Conservation (phyloP, 2,329 filamentous ascomycete species). For the Lachnellula willkommii region DNA sequence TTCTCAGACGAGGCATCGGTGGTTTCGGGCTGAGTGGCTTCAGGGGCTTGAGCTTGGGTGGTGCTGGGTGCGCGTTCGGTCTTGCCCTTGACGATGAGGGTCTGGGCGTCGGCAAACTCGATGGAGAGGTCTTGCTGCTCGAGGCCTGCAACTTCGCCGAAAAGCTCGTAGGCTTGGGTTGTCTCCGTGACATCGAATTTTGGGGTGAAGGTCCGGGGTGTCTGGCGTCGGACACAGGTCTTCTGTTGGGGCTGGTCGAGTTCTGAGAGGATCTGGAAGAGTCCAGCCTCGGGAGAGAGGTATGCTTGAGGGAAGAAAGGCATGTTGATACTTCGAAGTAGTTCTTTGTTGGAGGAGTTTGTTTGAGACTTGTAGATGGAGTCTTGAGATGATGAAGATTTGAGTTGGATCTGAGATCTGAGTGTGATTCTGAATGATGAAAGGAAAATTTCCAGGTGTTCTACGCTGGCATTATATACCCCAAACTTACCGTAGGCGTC, state of each 20-base stretch:
- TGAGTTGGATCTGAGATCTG: slow-evolving; percentile 3
- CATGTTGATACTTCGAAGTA: slow-evolving; percentile 24
- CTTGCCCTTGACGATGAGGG: slow-evolving; percentile 60
- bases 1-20: slow-evolving; percentile 27
- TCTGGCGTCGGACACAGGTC: slow-evolving; percentile 25
- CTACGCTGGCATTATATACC: slow-evolving; percentile 18
- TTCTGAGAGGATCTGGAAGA: slow-evolving; percentile 59
- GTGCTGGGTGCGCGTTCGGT: slow-evolving; percentile 45
- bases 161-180: slow-evolving; percentile 63
- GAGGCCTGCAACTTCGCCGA: slow-evolving; percentile 72
- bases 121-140: slow-evolving; percentile 66
- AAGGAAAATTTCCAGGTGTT: slow-evolving; percentile 5
- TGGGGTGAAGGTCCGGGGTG: slow-evolving; percentile 52
- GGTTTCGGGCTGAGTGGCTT: slow-evolving; percentile 39
- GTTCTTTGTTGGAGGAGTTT: neutral
- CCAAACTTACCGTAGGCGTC: slow-evolving; percentile 13
- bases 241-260: slow-evolving; percentile 39
- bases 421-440: slow-evolving; percentile 24
- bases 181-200: slow-evolving; percentile 73
- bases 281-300: slow-evolving; percentile 24
- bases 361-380: neutral
- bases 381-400: slow-evolving; percentile 1
- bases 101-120: slow-evolving; percentile 73
- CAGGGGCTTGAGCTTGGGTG: slow-evolving; percentile 50
- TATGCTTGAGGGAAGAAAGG: slow-evolving; percentile 27